Evolutionary conservation across 2,329 filamentous ascomycete species (phyloP).

Genomic region (Fusarium zealandicum): DNA sequence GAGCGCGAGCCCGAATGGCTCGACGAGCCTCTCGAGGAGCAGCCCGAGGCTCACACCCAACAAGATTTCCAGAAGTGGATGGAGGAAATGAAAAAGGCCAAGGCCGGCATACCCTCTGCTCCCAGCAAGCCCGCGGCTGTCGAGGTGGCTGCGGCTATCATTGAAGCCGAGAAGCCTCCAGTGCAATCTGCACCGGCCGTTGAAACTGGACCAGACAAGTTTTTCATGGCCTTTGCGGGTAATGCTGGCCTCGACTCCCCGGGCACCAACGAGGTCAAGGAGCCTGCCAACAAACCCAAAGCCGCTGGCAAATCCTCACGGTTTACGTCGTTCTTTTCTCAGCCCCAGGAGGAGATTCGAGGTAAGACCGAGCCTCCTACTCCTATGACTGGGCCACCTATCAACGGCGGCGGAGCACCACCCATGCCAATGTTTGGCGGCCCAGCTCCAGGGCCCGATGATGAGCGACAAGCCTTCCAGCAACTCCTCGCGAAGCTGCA

Average conservation of each 20-base stretch:
- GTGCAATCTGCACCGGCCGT: constrained; percentile 67
- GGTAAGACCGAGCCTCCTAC: constrained; percentile 58
- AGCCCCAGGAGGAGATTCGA: constrained; percentile 58
- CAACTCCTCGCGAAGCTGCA: constrained; percentile 84
- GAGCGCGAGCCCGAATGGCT: constrained; percentile 94
- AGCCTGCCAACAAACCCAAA: constrained; percentile 61
- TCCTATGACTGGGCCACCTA: constrained; percentile 46
- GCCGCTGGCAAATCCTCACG: constrained; percentile 73
- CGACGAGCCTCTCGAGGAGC: constrained; percentile 75
- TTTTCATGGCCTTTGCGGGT: constrained; percentile 69
- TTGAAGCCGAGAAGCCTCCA: constrained; percentile 60
- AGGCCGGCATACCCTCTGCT: constrained; percentile 47
- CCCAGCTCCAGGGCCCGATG: constrained; percentile 57
- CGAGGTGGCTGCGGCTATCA: constrained; percentile 46
- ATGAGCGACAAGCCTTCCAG: constrained; percentile 87
- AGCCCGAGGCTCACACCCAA: constrained; percentile 76
- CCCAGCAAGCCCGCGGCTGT: constrained; percentile 48
- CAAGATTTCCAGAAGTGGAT: constrained; percentile 97
- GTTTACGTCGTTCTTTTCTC: constrained; percentile 80
- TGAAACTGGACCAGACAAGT: constrained; percentile 76
- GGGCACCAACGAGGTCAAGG: constrained; percentile 58
- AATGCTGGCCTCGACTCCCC: constrained; percentile 55
- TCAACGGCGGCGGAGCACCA: constrained; percentile 21
- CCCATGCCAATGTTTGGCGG: constrained; percentile 25
- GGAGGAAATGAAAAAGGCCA: constrained; percentile 82